Percentiles rank a stretch among this genome's conserved stretches.
These are phyloP conservation scores for Taphrina sp. DNA, from an alignment of 1,139 yeast species.

Conservation along the genomic window DNA sequence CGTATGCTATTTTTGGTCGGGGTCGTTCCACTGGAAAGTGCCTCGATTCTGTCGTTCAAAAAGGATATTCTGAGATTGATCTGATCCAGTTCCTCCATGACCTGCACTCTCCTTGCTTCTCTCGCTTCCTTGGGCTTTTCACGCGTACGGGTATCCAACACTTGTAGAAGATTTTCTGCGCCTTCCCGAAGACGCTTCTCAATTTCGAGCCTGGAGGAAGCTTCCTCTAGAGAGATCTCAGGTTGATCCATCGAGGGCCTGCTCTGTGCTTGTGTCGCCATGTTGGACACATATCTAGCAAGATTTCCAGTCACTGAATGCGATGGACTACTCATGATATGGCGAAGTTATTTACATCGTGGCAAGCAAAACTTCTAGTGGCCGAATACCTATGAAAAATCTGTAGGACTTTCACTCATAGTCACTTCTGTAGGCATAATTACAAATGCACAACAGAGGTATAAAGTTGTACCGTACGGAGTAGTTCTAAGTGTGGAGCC, in stretches of 20 bases:
- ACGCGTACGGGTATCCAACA: slow-evolving; percentile 37
- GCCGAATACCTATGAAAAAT: no score
- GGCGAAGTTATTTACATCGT: no score
- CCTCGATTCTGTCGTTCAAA: slow-evolving; percentile 43
- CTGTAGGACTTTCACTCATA: no score
- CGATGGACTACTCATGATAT: background rate
- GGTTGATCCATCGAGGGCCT: slow-evolving; percentile 2
- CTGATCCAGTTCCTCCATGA: slow-evolving; percentile 46
- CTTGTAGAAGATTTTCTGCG: slow-evolving; percentile 47
- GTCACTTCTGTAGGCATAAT: no score
- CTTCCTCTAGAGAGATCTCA: slow-evolving; percentile 11
- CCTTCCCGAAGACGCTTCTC: slow-evolving; percentile 48
- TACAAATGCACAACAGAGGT: no score
- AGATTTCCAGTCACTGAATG: background rate
- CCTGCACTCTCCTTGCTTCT: slow-evolving; percentile 40
- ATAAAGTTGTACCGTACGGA: no score
- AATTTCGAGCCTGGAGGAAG: slow-evolving; percentile 42
- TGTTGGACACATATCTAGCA: background rate
- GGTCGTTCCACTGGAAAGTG: slow-evolving; percentile 29
- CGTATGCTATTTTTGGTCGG: slow-evolving; percentile 1
- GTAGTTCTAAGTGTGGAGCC: no score
- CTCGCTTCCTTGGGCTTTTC: slow-evolving; percentile 41
- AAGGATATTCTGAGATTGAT: slow-evolving; percentile 45
- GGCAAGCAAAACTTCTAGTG: no score
- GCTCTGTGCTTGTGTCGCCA: background rate